These are phyloP conservation scores for Quillaja saponaria DNA, from an alignment of 306 rosid genomes.

Conservation along the genomic window DNA sequence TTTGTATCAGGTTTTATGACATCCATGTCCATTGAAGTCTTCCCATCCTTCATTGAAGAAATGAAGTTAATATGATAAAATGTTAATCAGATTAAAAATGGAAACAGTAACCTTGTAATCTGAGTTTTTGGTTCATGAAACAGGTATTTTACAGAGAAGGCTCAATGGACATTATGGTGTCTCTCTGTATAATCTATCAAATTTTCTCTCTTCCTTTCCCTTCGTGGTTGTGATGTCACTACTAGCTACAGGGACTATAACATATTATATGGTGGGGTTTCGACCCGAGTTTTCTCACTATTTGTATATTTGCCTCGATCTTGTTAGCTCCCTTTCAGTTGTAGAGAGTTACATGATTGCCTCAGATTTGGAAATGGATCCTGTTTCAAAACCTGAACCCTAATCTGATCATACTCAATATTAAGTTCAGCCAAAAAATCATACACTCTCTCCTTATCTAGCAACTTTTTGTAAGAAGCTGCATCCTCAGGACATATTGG, in stretches of 20 bases:
- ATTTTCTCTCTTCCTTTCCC: constrained; percentile 82
- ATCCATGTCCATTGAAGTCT: constrained; percentile 93
- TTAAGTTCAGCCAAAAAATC: too few relatives aligned
- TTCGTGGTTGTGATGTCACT: constrained; percentile 74
- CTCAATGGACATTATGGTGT: constrained; percentile 73
- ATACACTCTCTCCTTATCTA: too few relatives aligned
- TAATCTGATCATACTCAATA: too few relatives aligned
- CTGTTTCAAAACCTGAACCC: too few relatives aligned
- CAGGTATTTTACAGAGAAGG: constrained; percentile 84
- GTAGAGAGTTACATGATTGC: constrained; percentile 80
- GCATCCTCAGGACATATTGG: too few relatives aligned
- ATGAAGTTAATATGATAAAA: constrained; percentile 56
- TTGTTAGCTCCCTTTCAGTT: constrained; percentile 59
- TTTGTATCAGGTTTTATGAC: constrained; percentile 91
- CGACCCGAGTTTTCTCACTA: constrained; percentile 54
- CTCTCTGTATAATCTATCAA: constrained; percentile 63
- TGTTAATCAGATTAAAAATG: too few relatives aligned
- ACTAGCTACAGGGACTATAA: constrained; percentile 57
- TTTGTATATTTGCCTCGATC: constrained; percentile 59
- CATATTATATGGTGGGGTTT: constrained; percentile 75
- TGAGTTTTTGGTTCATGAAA: neutral
- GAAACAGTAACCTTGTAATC: neutral
- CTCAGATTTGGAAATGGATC: too few relatives aligned
- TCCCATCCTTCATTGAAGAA: constrained; percentile 94
- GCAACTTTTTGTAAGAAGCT: too few relatives aligned